Conservation (phyloP, 148 eudicot species). For the Persicaria tinctoria region DNA sequence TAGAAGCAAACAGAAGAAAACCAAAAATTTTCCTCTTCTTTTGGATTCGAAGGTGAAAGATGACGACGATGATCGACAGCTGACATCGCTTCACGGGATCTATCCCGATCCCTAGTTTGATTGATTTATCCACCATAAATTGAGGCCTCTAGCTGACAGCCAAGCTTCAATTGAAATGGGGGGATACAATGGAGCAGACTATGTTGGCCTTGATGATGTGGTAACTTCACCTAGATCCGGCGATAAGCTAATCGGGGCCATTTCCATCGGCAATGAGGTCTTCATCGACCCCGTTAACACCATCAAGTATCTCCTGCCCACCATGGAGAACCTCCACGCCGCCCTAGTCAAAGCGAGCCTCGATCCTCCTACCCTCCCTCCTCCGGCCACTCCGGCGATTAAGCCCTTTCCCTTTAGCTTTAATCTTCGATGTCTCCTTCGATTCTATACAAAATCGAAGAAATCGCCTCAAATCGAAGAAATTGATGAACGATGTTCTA, state of each 20-base stretch:
- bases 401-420: no score
- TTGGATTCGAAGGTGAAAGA: background rate
- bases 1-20: background rate
- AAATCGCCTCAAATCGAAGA: no score
- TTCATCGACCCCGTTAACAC: no score
- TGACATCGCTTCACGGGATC: background rate
- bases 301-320: no score
- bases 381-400: no score
- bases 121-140: background rate
- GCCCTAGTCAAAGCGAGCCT: no score
- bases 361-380: no score
- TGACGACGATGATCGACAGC: background rate
- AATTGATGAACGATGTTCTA: no score
- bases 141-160: slow-evolving; percentile 10
- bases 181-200: slow-evolving; percentile 20
- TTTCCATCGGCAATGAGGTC: no score
- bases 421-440: no score
- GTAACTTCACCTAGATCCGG: slow-evolving; percentile 12
- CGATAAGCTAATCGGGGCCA: background rate
- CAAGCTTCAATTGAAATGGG: slow-evolving; percentile 21
- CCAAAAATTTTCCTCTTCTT: background rate
- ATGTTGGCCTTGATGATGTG: slow-evolving; percentile 15
- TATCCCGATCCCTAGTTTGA: background rate
- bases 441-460: no score
- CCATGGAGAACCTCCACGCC: no score